phyloP scores from a whole-genome alignment of 441 rosid genomes.

The Populus tomentosa region DNA sequence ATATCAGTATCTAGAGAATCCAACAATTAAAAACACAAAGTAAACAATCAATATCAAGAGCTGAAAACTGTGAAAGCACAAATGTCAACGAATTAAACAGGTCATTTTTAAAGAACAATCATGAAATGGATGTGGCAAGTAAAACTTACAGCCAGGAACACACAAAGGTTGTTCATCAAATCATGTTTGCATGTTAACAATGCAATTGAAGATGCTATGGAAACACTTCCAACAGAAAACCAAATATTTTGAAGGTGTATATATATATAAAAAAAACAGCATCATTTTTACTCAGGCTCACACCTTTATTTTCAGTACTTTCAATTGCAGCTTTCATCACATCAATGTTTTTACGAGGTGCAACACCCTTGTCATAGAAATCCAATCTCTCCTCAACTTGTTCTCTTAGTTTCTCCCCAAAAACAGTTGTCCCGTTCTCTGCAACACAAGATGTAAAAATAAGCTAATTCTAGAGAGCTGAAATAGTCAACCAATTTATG shows the following conservation, averaged over 20 bases:
- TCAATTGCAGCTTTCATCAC: slow-evolving; percentile 88
- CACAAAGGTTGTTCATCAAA: background rate
- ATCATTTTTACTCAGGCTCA: background rate
- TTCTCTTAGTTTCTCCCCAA: slow-evolving; percentile 90
- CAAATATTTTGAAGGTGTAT: background rate
- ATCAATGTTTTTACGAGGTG: slow-evolving; percentile 94
- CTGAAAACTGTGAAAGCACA: background rate
- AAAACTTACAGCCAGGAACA: background rate
- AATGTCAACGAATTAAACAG: background rate
- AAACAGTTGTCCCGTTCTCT: slow-evolving; percentile 59
- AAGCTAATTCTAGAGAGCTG: background rate
- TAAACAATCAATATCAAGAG: background rate
- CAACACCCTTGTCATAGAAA: slow-evolving; percentile 95
- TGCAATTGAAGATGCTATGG: background rate
- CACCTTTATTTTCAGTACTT: slow-evolving; percentile 52
- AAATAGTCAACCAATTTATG: background rate
- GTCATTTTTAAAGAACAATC: background rate
- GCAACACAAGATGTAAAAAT: slow-evolving; percentile 8
- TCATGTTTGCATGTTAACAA: background rate
- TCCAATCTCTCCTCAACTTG: slow-evolving; percentile 96
- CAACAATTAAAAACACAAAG: background rate
- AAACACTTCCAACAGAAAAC: background rate
- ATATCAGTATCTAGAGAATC: slow-evolving; percentile 38
- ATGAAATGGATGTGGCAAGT: background rate
- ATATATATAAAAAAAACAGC: background rate